These are phyloP conservation scores for Chaetothyriales sp. DNA, from an alignment of 2,329 filamentous ascomycete genomes.

Conservation along the genomic window DNA sequence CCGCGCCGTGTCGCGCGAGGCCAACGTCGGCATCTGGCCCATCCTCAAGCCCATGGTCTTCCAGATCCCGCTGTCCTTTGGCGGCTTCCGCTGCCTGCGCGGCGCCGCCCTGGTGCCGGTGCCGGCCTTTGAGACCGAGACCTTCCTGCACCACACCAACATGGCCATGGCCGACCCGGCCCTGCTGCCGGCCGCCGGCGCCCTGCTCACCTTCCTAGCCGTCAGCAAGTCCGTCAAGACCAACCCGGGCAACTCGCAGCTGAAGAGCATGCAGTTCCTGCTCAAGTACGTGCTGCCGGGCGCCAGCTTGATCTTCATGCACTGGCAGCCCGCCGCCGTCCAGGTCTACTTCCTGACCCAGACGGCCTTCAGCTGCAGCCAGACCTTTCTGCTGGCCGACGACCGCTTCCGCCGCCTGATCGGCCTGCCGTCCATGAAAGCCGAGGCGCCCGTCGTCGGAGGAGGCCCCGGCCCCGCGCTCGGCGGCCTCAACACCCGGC, in stretches of 20 bases:
- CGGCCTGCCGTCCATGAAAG: background rate
- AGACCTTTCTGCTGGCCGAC: background rate
- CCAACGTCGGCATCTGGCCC: constrained; percentile 41
- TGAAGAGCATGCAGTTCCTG: constrained; percentile 19
- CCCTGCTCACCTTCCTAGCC: constrained; percentile 42
- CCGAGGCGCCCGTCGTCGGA: background rate
- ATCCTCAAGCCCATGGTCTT: constrained; percentile 43
- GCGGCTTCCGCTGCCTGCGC: constrained; percentile 63
- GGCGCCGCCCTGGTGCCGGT: constrained; percentile 68
- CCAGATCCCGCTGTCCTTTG: constrained; percentile 61
- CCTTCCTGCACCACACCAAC: constrained; percentile 65
- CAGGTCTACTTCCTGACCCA: constrained; percentile 49
- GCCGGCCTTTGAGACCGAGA: constrained; percentile 58
- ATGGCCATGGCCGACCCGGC: constrained; percentile 64
- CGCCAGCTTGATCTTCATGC: constrained; percentile 41
- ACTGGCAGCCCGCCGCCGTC: constrained; percentile 42
- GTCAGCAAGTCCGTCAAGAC: constrained; percentile 38
- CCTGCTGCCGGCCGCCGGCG: constrained; percentile 53
- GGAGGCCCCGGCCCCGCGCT: constrained; percentile 1
- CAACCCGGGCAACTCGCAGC: constrained; percentile 16
- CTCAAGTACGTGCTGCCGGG: constrained; percentile 37
- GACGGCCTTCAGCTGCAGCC: constrained; percentile 15
- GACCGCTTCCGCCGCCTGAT: constrained; percentile 1
- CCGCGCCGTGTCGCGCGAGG: constrained; percentile 35
- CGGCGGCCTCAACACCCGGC: background rate